phyloP scores from a whole-genome alignment of 2,329 filamentous ascomycete genomes.

The Pleoardoris graminearum region DNA sequence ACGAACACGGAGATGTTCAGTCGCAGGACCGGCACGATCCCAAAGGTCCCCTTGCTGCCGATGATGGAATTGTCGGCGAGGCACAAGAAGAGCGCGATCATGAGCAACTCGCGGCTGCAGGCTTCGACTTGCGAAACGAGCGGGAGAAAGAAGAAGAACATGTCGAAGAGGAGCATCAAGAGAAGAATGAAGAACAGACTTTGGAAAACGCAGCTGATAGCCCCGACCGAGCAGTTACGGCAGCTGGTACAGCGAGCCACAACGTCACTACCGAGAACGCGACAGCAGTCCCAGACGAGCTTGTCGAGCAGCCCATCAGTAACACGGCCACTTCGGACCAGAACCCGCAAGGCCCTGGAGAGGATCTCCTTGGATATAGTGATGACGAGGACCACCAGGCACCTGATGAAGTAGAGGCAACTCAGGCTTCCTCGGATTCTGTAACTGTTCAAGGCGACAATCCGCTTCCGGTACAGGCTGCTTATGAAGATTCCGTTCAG shows the following conservation, averaged over 20 bases:
- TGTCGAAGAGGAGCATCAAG: background rate
- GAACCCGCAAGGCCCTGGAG: slow-evolving; percentile 31
- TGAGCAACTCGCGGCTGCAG: background rate
- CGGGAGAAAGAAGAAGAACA: background rate
- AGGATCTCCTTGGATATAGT: slow-evolving; percentile 56
- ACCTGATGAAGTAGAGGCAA: slow-evolving; percentile 9
- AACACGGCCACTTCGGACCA: slow-evolving; percentile 5
- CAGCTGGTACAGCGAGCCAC: background rate
- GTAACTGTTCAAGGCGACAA: slow-evolving; percentile 42
- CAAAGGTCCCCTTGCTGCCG: background rate
- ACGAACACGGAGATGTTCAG: slow-evolving; percentile 1
- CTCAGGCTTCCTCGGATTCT: slow-evolving; percentile 32
- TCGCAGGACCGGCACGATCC: background rate
- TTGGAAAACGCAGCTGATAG: background rate
- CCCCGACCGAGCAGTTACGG: background rate
- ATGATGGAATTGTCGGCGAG: no score
- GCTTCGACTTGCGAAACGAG: background rate
- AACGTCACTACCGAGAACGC: background rate
- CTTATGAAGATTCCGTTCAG: slow-evolving; percentile 3
- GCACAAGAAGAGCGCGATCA: slow-evolving; percentile 6
- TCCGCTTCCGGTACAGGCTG: slow-evolving; percentile 15
- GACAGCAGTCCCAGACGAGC: background rate
- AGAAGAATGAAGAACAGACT: background rate
- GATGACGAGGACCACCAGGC: slow-evolving; percentile 48
- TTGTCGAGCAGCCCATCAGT: background rate